phyloP scores from a whole-genome alignment of 164 flowering plant genomes.

The Magnolia changhungtana region DNA sequence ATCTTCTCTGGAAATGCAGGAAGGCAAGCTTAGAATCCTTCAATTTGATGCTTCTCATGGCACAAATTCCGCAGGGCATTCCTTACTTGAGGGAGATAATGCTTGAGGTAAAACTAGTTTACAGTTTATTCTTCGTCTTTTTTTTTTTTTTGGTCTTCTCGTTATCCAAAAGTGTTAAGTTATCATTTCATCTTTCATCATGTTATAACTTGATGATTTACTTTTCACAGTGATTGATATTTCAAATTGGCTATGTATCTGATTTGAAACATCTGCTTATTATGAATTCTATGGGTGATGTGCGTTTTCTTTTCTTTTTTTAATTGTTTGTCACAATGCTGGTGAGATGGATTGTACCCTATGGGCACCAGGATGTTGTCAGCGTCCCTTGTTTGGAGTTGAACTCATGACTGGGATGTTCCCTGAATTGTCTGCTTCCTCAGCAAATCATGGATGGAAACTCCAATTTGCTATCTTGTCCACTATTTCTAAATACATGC shows the following conservation, averaged over 20 bases:
- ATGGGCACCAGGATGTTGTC: no score
- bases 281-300: background rate
- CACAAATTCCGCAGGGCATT: constrained; percentile 27
- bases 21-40: constrained; percentile 89
- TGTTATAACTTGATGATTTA: background rate
- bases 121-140: background rate
- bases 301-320: background rate
- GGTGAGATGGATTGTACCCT: no score
- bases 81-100: constrained; percentile 50
- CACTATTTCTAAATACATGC: no score
- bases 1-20: constrained; percentile 47
- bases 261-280: background rate
- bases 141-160: background rate
- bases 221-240: background rate
- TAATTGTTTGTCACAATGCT: no score
- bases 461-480: no score
- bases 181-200: background rate
- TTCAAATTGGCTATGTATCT: background rate
- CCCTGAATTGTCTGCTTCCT: no score
- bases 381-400: no score
- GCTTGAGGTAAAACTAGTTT: constrained; percentile 48
- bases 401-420: no score
- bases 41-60: constrained; percentile 57
- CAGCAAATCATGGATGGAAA: no score
- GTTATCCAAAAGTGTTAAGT: background rate